A percentile compares a stretch with the other conserved stretches of the same genome.
Conservation (phyloP, 1,139 yeast species). For the Debaryomycetaceae sp. region DNA sequence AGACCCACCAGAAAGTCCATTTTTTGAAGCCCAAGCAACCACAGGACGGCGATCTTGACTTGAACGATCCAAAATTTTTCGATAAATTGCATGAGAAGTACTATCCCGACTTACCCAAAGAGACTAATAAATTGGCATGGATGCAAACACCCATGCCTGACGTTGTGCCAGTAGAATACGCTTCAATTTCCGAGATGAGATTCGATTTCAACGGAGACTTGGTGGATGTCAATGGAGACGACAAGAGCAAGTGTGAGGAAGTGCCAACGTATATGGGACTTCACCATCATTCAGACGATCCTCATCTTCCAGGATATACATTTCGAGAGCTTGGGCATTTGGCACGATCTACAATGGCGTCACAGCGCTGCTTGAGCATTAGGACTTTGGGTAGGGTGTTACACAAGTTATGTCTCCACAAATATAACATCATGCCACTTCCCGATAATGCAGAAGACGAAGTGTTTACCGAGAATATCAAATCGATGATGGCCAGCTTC, state of each 20-base stretch:
- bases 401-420: constrained; percentile 70
- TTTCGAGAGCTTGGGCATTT: constrained; percentile 76
- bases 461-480: constrained; percentile 34
- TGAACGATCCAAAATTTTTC: constrained; percentile 74
- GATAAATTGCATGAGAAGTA: constrained; percentile 79
- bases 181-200: constrained; percentile 66
- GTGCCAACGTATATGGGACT: constrained; percentile 65
- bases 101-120: constrained; percentile 85
- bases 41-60: constrained; percentile 42
- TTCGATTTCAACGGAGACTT: constrained; percentile 86
- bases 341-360: constrained; percentile 72
- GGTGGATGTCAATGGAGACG: constrained; percentile 47
- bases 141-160: constrained; percentile 66
- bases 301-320: constrained; percentile 91
- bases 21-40: constrained; percentile 51
- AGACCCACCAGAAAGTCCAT: constrained; percentile 41
- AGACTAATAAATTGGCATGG: constrained; percentile 84
- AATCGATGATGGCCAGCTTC: constrained; percentile 42
- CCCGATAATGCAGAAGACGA: constrained; percentile 29
- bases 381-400: constrained; percentile 84
- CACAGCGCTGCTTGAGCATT: constrained; percentile 84
- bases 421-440: constrained; percentile 50
- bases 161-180: constrained; percentile 46
- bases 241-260: constrained; percentile 31
- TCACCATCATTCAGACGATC: constrained; percentile 89